Conservation (phyloP, 2,329 filamentous ascomycete genomes). For the Hirsutella thompsonii region DNA sequence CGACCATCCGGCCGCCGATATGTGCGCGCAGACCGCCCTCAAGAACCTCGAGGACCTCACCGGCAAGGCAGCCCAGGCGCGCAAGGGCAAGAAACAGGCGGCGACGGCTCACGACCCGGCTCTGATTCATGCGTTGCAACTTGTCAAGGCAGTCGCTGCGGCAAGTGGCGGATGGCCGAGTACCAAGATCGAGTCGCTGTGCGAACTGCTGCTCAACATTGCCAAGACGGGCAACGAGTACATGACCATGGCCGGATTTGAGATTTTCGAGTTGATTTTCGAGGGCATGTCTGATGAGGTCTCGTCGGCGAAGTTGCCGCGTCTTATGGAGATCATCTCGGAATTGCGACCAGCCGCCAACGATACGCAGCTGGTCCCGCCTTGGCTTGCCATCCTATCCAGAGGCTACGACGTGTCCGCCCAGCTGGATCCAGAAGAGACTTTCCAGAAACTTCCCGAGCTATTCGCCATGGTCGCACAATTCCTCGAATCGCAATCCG, state of each 20-base stretch:
- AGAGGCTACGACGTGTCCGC: constrained; percentile 89
- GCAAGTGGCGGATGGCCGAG: constrained; percentile 92
- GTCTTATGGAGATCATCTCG: constrained; percentile 80
- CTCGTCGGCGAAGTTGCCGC: constrained; percentile 77
- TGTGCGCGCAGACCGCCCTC: constrained; percentile 87
- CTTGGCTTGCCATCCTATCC: constrained; percentile 93
- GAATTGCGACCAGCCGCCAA: constrained; percentile 85
- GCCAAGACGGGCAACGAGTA: constrained; percentile 87
- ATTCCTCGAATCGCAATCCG: constrained; percentile 76
- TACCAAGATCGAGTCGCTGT: constrained; percentile 85
- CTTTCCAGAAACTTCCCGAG: constrained; percentile 78
- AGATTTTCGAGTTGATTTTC: constrained; percentile 96
- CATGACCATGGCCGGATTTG: constrained; percentile 90
- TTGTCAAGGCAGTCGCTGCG: constrained; percentile 78
- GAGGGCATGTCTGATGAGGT: constrained; percentile 79
- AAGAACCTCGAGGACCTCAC: constrained; percentile 67
- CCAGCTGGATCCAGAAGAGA: constrained; percentile 78
- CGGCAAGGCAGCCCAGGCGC: constrained; percentile 44
- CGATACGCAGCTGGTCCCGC: constrained; percentile 86
- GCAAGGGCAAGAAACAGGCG: constrained; percentile 50
- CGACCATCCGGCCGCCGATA: constrained; percentile 88
- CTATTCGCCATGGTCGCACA: constrained; percentile 68
- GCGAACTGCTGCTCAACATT: constrained; percentile 78
- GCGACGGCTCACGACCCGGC: constrained; percentile 60
- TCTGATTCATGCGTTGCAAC: constrained; percentile 81